Evolutionary conservation across 495 filamentous ascomycete genomes (phyloP), one percentile per base, ranked within the genome.

Genomic region (Aspergillus indologenus): DNA sequence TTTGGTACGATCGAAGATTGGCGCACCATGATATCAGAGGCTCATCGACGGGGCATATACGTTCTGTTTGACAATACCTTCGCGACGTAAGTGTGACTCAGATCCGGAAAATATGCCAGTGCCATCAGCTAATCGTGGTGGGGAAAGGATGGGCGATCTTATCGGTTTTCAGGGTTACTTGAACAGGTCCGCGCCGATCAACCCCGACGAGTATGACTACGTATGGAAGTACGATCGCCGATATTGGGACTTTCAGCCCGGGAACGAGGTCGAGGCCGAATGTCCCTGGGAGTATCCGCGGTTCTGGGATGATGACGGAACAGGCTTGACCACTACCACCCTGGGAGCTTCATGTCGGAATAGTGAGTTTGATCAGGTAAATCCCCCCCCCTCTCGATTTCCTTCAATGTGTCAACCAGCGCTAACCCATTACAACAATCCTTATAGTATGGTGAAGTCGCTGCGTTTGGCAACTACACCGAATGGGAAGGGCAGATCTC

Each of bases 51-150:
- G 11, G 81, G 81, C 49, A 88, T 90, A 82, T 88, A 85, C 71
- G 83, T 89, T 23, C 74, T 90, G 18, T 70, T 89, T 60, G 87
- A 90, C 61, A 88, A 88, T 61, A 90, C 87, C 8, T 77, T 89
- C 68, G 76, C 84, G 20, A 89, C 86, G 76, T 84, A 71, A 78
- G 78, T 75, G 8, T 1, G 48, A 31, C n/a, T 50, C 22, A 18
- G 15, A 29, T 15, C 47, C 17, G 47, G 12, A 50, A 17, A 2
- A 40, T 2, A 7, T 50, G 1, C 4, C 1, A 29, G 21, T 1
- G 23, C 21, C 22, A 19, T 3, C 23, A n/a, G 23, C 48, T 51
- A 15, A 51, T 8, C 31, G 48, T 31, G 11, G 5, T n/a, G 4
- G 3, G 23, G 15, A 12, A 40, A 79, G 75, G 0, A 79, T 88